Evolutionary conservation across 2,329 filamentous ascomycete species (phyloP).

Genomic region (Xylaria sp.): DNA sequence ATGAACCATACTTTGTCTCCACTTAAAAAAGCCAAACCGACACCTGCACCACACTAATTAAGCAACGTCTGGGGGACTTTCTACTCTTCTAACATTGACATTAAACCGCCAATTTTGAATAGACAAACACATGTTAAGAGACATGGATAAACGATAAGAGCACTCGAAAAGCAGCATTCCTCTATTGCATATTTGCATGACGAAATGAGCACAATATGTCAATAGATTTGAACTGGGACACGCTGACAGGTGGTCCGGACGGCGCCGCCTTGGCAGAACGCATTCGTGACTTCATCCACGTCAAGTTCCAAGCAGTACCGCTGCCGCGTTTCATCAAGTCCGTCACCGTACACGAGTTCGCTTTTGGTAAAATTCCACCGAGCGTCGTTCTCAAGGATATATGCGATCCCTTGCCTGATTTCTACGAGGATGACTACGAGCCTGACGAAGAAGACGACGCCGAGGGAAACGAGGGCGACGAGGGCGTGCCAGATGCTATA

Average conservation of each 20-base stretch:
- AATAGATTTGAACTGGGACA: constrained; percentile 97
- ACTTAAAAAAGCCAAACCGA: not conserved
- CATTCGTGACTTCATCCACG: constrained; percentile 93
- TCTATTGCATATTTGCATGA: not conserved
- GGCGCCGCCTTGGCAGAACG: constrained; percentile 83
- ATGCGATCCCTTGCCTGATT: constrained; percentile 92
- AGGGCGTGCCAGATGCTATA: constrained; percentile 49
- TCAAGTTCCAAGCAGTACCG: constrained; percentile 91
- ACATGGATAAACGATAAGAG: not conserved
- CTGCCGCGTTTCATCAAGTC: constrained; percentile 97
- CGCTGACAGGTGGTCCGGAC: constrained; percentile 87
- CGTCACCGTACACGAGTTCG: constrained; percentile 92
- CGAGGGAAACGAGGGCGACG: constrained; percentile 53
- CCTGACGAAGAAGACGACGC: constrained; percentile 66
- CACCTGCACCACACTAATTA: not conserved
- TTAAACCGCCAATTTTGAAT: not conserved
- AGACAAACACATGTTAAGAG: not conserved
- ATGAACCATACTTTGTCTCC: not conserved
- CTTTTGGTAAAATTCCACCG: constrained; percentile 85
- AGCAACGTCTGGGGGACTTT: not conserved
- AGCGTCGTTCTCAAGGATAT: constrained; percentile 95
- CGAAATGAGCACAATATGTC: constrained; percentile 71
- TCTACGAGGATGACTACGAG: constrained; percentile 86
- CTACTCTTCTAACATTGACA: not conserved
- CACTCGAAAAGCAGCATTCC: not conserved